phyloP scores from a whole-genome alignment of 106 monocot genomes.

The Iris macrosiphon region DNA sequence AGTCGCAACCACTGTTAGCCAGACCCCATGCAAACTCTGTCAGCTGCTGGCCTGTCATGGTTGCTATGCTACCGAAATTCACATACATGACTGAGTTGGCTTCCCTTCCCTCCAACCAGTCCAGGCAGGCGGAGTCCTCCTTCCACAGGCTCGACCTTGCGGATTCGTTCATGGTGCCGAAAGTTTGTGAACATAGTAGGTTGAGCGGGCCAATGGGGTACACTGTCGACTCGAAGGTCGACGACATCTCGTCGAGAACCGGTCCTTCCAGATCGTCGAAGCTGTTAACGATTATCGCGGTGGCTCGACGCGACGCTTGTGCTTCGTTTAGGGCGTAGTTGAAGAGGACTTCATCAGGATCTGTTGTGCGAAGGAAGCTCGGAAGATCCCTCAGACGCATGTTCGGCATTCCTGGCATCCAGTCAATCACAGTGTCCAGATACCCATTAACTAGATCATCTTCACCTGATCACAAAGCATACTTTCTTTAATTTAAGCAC shows the following conservation, averaged over 20 bases:
- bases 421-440: constrained; percentile 30
- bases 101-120: constrained; percentile 30
- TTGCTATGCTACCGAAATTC: constrained; percentile 43
- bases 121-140: constrained; percentile 20
- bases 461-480: constrained; percentile 15
- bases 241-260: constrained; percentile 20
- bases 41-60: constrained; percentile 32
- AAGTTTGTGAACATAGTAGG: constrained; percentile 8
- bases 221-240: constrained; percentile 23
- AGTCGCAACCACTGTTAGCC: constrained; percentile 21
- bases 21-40: constrained; percentile 54
- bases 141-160: constrained; percentile 32
- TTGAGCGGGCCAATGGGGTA: constrained; percentile 38
- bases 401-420: constrained; percentile 13
- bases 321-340: constrained; percentile 9
- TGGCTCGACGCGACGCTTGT: constrained; percentile 1
- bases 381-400: constrained; percentile 11
- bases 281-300: constrained; percentile 46
- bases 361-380: constrained; percentile 26
- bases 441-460: constrained; percentile 28
- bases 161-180: constrained; percentile 1
- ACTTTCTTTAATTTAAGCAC: background rate
- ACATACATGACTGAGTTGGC: constrained; percentile 25
- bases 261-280: constrained; percentile 42
- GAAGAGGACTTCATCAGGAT: constrained; percentile 24